phyloP scores from a whole-genome alignment of 805 yeast genomes.

The Pichia sporocuriosa region DNA sequence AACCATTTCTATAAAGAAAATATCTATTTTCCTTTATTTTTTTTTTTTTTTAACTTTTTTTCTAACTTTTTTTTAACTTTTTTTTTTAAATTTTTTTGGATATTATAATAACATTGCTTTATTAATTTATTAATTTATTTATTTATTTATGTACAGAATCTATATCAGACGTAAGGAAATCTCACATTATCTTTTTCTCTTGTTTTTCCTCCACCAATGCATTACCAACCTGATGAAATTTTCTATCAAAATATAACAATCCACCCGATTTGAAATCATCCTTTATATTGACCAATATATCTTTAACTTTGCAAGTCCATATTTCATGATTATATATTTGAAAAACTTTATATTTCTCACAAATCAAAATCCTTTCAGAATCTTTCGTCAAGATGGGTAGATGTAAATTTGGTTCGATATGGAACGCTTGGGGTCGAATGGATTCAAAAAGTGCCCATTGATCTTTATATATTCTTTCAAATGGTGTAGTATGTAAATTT shows the following conservation, averaged over 20 bases:
- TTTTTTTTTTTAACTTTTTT: background rate
- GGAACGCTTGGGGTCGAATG: conserved; percentile 14
- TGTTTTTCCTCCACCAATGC: conserved; percentile 15
- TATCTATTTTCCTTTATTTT: too few relatives aligned
- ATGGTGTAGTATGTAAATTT: conserved; percentile 42
- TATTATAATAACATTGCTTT: too few relatives aligned
- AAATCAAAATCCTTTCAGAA: conserved; percentile 56
- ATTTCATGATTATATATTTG: conserved; percentile 80
- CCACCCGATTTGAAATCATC: conserved; percentile 48
- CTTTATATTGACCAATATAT: conserved; percentile 35
- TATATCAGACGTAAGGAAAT: too few relatives aligned
- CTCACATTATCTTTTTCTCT: background rate
- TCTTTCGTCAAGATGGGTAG: conserved; percentile 50
- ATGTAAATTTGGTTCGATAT: conserved; percentile 20
- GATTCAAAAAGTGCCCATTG: conserved; percentile 33
- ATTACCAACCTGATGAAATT: conserved; percentile 42
- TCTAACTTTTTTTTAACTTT: background rate
- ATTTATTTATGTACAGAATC: background rate
- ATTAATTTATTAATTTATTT: background rate
- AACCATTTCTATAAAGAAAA: too few relatives aligned
- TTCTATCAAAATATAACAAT: conserved; percentile 54
- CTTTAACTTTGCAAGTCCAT: conserved; percentile 76
- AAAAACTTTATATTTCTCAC: conserved; percentile 47
- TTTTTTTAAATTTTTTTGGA: too few relatives aligned
- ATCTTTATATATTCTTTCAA: conserved; percentile 33